phyloP scores from a whole-genome alignment of 352 stramenopile species.

The Thraustochytrium sp. region DNA sequence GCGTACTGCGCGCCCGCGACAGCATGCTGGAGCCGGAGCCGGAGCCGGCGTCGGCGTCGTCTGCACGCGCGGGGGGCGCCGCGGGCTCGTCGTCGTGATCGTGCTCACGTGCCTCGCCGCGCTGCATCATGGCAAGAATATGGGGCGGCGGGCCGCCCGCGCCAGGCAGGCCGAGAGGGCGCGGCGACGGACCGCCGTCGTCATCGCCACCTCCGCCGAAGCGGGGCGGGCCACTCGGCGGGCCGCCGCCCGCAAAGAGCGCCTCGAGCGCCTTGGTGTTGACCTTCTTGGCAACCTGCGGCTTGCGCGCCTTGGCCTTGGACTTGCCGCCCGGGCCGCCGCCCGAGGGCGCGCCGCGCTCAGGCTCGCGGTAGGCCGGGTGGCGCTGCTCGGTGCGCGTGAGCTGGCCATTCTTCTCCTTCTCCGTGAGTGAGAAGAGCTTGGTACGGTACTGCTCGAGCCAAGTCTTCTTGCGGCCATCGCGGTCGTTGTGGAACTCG shows the following conservation, averaged over 20 bases:
- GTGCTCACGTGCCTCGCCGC: not conserved
- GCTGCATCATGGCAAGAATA: constrained; percentile 11
- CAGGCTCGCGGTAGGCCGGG: constrained; percentile 15
- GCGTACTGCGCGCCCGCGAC: too few species aligned
- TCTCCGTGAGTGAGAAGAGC: constrained; percentile 45
- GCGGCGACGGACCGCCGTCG: not conserved
- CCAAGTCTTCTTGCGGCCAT: constrained; percentile 38
- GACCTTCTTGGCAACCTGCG: constrained; percentile 25
- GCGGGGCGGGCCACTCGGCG: not conserved
- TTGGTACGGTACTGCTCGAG: constrained; percentile 43
- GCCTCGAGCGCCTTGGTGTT: not conserved
- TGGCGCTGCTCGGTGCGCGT: constrained; percentile 41
- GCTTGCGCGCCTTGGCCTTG: not conserved
- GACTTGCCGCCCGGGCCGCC: not conserved
- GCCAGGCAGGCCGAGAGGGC: not conserved
- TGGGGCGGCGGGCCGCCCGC: not conserved
- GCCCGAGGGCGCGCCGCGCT: not conserved
- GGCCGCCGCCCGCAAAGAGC: constrained; percentile 24
- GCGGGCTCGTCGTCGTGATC: not conserved
- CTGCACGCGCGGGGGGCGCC: too few species aligned
- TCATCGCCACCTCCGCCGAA: not conserved
- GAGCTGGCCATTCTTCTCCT: constrained; percentile 39
- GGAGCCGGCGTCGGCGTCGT: too few species aligned
- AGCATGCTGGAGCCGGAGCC: too few species aligned
- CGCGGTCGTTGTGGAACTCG: constrained; percentile 34